Percentiles rank a stretch among this genome's conserved stretches.
Conservation (phyloP, 768 basidiomycete species). For the Agrocybe pediades region DNA sequence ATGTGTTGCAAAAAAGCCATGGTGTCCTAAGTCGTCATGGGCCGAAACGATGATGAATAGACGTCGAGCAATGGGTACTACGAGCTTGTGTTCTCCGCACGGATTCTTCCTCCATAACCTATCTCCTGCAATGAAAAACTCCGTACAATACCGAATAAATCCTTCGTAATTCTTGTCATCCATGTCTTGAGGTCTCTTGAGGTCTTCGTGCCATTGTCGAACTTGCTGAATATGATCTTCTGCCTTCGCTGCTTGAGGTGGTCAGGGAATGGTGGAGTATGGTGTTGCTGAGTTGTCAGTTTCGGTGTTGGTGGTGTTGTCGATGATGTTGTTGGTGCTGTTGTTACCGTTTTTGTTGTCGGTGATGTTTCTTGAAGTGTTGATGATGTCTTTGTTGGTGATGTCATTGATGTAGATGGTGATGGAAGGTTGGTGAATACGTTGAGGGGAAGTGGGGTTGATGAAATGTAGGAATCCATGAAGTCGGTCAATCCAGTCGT, state of each 20-base stretch:
- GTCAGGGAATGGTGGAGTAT: conserved; percentile 8
- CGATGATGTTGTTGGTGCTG: neutral
- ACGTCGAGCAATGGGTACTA: conserved; percentile 14
- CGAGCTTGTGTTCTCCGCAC: conserved; percentile 22
- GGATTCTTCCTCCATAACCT: conserved; percentile 23
- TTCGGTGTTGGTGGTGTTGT: neutral
- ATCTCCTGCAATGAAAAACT: conserved; percentile 18
- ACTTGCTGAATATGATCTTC: conserved; percentile 11
- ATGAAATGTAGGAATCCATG: conserved; percentile 18
- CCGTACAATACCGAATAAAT: conserved; percentile 16
- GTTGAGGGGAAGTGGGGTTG: neutral
- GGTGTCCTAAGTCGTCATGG: conserved; percentile 24
- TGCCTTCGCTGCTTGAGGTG: conserved; percentile 2
- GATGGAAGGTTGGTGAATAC: neutral
- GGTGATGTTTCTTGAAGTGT: neutral
- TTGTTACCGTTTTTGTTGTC: neutral
- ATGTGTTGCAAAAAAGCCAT: conserved; percentile 20
- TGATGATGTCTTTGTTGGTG: neutral
- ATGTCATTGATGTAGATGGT: neutral
- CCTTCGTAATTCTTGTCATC: conserved; percentile 13
- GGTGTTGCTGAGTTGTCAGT: neutral
- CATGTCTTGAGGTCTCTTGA: conserved; percentile 8
- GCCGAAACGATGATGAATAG: conserved; percentile 19
- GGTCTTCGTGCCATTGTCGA: conserved; percentile 4
- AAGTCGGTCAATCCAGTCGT: conserved; percentile 18